Base-by-base conservation (phyloP, 1,284 basidiomycete species). In the Puccinia coronata region DNA sequence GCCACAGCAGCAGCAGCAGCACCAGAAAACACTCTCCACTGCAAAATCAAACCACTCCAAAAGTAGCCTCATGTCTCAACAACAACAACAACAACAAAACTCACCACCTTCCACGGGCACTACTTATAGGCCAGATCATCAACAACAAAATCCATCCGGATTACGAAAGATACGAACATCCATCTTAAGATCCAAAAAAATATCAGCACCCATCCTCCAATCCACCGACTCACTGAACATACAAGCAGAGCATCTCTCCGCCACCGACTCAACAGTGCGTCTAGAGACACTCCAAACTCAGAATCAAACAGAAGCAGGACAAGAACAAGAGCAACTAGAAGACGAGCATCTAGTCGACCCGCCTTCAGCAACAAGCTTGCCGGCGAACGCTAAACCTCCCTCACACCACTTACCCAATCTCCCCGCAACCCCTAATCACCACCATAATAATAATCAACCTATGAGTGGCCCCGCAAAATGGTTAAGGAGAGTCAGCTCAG, bases 401-500 rank as follows among this genome's bases (percentile, higher is more conserved):
- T n/a, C n/a, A 11, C 12, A 6, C 57, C 28, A 31, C 0, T 31
- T 34, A 3, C 57, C 8, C 55, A 28, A 57, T 2, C 1, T 57
- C 18, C 55, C n/a, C 18, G 3, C 55, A 57, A 9, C 55, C 18
- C 18, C 34, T 25, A 20, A n/a, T n/a, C n/a, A n/a, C 25, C 2
- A 20, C 34, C 34, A 5, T 25, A 65, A 39, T 28, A n/a, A n/a
- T 36, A 14, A 65, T 65, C 61, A 14, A 39, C 41, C 36, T 16
- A 1, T 31, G n/a, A 67, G 39, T 43, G 25, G n/a, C 2, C 43
- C 69, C 4, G 43, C 47, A 3, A 51, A 31, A 53, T 79, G 77
- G 77, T 39, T 79, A 25, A 36, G 77, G n/a, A 57, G 77, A 36
- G 77, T 79, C 31, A 79, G 65, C 67, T 79, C 77, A 5, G 77